Conservation (phyloP, 2,329 filamentous ascomycete genomes). For the Zasmidium angulare region DNA sequence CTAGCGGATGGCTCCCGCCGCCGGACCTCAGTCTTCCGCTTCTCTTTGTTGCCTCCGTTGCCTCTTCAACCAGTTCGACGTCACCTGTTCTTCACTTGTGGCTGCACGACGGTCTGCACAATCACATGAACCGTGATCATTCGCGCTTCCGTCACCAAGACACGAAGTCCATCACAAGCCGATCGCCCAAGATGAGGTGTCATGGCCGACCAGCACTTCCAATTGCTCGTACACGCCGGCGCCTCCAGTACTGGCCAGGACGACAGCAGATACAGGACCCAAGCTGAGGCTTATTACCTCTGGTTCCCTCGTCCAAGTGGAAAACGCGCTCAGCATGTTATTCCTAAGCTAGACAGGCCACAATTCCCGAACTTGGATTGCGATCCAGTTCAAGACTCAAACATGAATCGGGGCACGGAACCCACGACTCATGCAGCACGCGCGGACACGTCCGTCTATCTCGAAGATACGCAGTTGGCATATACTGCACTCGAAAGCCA, state of each 20-base stretch:
- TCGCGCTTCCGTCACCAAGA: background rate
- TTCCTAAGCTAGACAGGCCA: too few relatives aligned
- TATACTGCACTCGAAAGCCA: conserved; percentile 44
- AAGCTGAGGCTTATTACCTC: conserved; percentile 41
- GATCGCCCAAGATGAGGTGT: background rate
- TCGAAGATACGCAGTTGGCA: conserved; percentile 48
- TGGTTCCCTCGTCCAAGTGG: too few relatives aligned
- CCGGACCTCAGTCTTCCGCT: background rate
- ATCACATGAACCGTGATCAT: background rate
- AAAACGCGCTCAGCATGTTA: too few relatives aligned
- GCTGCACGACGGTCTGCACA: background rate
- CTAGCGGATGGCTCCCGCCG: background rate
- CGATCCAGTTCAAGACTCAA: too few relatives aligned
- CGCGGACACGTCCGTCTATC: conserved; percentile 24
- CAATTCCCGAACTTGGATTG: too few relatives aligned
- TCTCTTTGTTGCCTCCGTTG: background rate
- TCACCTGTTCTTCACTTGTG: background rate
- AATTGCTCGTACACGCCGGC: conserved; percentile 47
- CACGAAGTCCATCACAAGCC: background rate
- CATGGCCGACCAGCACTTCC: background rate
- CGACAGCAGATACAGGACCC: conserved; percentile 42
- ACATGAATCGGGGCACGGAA: conserved; percentile 3
- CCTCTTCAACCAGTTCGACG: background rate
- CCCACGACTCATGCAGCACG: background rate
- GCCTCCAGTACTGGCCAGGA: conserved; percentile 42